phyloP scores from a whole-genome alignment of 768 basidiomycete species.

The Leccinum incarnatum region DNA sequence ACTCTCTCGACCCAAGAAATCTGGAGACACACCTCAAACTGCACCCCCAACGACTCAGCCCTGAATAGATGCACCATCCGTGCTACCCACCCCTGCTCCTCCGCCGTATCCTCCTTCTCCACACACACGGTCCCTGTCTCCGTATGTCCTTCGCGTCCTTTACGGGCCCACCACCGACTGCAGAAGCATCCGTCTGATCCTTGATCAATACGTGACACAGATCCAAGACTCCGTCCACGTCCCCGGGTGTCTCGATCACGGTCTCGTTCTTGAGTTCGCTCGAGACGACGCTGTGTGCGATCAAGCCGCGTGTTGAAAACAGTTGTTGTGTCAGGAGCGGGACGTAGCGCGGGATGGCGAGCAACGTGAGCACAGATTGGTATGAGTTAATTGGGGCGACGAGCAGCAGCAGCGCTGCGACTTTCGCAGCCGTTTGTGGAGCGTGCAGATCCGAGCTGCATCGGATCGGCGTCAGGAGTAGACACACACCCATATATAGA shows the following conservation, averaged over 20 bases:
- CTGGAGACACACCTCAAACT: constrained; percentile 67
- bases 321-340: constrained; percentile 85
- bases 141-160: constrained; percentile 28
- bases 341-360: constrained; percentile 88
- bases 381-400: constrained; percentile 96
- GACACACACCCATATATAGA: constrained; percentile 34
- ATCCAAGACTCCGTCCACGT: constrained; percentile 91
- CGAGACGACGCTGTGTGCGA: constrained; percentile 92
- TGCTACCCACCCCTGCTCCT: constrained; percentile 95
- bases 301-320: constrained; percentile 84
- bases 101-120: constrained; percentile 90
- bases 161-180: constrained; percentile 9
- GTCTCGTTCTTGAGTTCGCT: constrained; percentile 97
- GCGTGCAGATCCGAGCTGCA: constrained; percentile 85
- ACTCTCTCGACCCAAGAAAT: not conserved
- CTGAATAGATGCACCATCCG: constrained; percentile 73
- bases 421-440: constrained; percentile 84
- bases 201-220: constrained; percentile 89
- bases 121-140: constrained; percentile 58
- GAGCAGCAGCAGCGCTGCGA: constrained; percentile 71
- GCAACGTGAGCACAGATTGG: constrained; percentile 93
- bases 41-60: constrained; percentile 79
- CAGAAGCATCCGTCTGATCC: constrained; percentile 64
- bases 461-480: not conserved
- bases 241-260: constrained; percentile 87